Percentiles rank a stretch among this genome's conserved stretches.
Evolutionary conservation across 768 basidiomycete species (phyloP).

Genomic region (Paxillus rubicundulus): DNA sequence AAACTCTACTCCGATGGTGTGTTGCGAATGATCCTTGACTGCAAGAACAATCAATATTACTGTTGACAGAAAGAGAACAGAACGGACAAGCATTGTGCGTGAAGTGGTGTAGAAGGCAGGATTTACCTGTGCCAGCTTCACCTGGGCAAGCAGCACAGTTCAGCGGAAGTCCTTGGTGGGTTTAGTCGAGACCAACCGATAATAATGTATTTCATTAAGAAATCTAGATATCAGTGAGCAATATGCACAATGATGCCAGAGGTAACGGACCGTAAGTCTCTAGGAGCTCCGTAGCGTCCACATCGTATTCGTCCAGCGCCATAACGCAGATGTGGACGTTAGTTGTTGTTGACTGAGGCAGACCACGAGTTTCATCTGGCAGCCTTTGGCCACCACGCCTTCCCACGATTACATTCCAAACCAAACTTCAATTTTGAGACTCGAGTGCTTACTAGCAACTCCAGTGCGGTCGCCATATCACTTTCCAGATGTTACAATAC

Average conservation of each 20-base stretch:
- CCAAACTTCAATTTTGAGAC: no score
- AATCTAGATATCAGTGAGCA: slow-evolving; percentile 58
- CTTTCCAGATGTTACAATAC: no score
- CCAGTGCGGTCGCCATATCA: background rate
- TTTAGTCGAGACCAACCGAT: slow-evolving; percentile 58
- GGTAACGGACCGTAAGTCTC: slow-evolving; percentile 81
- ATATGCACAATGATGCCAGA: background rate
- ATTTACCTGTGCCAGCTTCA: slow-evolving; percentile 96
- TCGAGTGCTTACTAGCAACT: no score
- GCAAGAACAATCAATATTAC: slow-evolving; percentile 11
- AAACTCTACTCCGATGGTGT: slow-evolving; percentile 98
- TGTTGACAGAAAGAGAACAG: slow-evolving; percentile 1
- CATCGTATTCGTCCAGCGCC: slow-evolving; percentile 65
- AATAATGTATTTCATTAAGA: slow-evolving; percentile 97
- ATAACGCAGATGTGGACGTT: slow-evolving; percentile 36
- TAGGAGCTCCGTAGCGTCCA: slow-evolving; percentile 86
- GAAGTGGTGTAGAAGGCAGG: slow-evolving; percentile 94
- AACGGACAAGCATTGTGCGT: slow-evolving; percentile 90
- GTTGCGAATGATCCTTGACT: slow-evolving; percentile 97
- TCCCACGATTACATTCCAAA: slow-evolving; percentile 21
- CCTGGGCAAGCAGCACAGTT: slow-evolving; percentile 44
- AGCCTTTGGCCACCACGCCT: background rate
- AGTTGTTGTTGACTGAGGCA: background rate
- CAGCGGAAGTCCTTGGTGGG: slow-evolving; percentile 4
- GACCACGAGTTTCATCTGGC: background rate